phyloP scores from a whole-genome alignment of 164 flowering plant genomes.

The Stephania yunnanensis region DNA sequence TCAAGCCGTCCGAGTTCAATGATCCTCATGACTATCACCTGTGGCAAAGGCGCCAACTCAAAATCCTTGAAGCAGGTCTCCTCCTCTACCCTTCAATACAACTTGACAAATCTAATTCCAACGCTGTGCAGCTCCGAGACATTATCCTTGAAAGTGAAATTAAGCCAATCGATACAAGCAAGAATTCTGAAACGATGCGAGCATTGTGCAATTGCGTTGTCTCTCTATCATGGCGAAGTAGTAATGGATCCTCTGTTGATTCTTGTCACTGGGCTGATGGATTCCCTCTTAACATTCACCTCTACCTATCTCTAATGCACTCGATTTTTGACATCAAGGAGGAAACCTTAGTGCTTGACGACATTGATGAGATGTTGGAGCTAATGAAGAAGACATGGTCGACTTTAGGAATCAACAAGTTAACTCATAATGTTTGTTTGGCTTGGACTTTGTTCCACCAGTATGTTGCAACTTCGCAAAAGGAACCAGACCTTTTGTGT shows the following conservation, averaged over 20 bases:
- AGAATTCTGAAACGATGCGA: conserved; percentile 72
- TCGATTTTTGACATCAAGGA: conserved; percentile 72
- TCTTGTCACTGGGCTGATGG: conserved; percentile 96
- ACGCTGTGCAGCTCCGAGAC: conserved; percentile 46
- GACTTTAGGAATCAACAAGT: conserved; percentile 51
- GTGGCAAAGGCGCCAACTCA: conserved; percentile 88
- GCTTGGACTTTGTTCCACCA: conserved; percentile 82
- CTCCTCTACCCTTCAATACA: conserved; percentile 61
- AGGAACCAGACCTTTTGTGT: conserved; percentile 61
- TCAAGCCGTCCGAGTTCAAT: conserved; percentile 79
- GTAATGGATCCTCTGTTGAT: conserved; percentile 46
- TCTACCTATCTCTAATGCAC: conserved; percentile 58
- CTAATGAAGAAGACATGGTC: conserved; percentile 96
- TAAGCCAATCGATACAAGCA: conserved; percentile 60
- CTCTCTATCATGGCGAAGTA: conserved; percentile 61
- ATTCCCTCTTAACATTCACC: conserved; percentile 64
- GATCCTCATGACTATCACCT: conserved; percentile 58
- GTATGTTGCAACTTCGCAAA: conserved; percentile 51
- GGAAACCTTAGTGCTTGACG: conserved; percentile 72
- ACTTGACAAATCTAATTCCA: conserved; percentile 44
- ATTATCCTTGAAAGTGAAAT: conserved; percentile 40
- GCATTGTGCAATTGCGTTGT: conserved; percentile 55
- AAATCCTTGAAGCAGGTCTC: conserved; percentile 69
- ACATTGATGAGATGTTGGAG: conserved; percentile 82
- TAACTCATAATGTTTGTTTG: conserved; percentile 67